Evolutionary conservation across 176 grass and related monocot genomes (phyloP).

Genomic region (Coix lacrymajobi): DNA sequence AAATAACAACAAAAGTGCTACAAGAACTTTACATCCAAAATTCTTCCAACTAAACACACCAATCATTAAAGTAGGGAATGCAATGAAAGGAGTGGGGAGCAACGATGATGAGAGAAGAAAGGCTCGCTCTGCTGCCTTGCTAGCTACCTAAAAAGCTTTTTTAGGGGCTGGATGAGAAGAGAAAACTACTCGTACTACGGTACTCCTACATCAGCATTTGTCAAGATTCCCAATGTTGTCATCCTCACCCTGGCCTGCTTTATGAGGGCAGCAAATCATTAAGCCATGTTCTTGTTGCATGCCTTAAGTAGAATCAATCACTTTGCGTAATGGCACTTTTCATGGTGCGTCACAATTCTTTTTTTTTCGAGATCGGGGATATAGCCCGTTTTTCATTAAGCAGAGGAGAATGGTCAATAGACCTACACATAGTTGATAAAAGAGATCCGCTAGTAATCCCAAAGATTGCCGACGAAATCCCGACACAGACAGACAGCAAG

Average conservation of each 20-base stretch:
- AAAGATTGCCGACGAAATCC: too few relatives aligned
- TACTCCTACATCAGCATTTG: too few relatives aligned
- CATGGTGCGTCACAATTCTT: not conserved
- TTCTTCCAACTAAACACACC: too few relatives aligned
- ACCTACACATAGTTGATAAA: too few relatives aligned
- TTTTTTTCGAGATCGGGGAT: too few relatives aligned
- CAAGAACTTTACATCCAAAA: too few relatives aligned
- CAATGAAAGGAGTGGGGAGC: not conserved
- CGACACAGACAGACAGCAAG: too few relatives aligned
- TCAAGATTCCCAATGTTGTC: conserved; percentile 72
- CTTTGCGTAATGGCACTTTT: not conserved
- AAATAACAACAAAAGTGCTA: too few relatives aligned
- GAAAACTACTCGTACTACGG: not conserved
- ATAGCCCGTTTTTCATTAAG: too few relatives aligned
- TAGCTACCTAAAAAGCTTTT: conserved; percentile 27
- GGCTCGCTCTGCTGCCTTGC: conserved; percentile 31
- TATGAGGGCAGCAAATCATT: conserved; percentile 31
- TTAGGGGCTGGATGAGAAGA: not conserved
- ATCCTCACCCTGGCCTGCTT: conserved; percentile 2
- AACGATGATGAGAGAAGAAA: conserved; percentile 34
- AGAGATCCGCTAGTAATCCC: too few relatives aligned
- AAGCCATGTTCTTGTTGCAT: conserved; percentile 48
- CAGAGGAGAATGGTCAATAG: too few relatives aligned
- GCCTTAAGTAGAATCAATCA: conserved; percentile 12
- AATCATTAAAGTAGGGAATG: conserved; percentile 27